phyloP scores from a whole-genome alignment of 176 grass and related monocot genomes.

The Panicum miliaceum region DNA sequence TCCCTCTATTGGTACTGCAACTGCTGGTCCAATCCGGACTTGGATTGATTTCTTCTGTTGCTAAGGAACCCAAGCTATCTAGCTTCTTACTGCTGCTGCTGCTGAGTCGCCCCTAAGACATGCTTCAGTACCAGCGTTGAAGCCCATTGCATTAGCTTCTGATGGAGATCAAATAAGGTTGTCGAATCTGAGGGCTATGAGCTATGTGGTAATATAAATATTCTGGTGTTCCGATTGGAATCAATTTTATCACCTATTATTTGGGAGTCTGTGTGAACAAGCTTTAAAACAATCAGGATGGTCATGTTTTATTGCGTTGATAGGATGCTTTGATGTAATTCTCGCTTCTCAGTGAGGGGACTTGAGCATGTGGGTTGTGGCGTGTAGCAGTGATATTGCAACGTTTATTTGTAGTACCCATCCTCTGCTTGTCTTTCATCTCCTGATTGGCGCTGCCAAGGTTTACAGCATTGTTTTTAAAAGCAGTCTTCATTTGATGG shows the following conservation, averaged over 20 bases:
- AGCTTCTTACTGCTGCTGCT: not conserved
- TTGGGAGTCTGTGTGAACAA: not conserved
- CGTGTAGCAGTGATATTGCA: not conserved
- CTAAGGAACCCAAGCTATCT: constrained; percentile 1
- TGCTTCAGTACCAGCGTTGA: constrained; percentile 34
- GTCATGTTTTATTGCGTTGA: not conserved
- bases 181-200: constrained; percentile 35
- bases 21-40: not conserved
- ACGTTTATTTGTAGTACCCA: not conserved
- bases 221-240: not conserved
- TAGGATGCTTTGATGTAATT: not conserved
- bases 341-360: not conserved
- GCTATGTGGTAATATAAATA: not conserved
- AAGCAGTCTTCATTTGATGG: not conserved
- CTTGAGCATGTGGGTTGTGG: not conserved
- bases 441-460: not conserved
- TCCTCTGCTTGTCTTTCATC: not conserved
- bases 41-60: not conserved
- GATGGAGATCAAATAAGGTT: constrained; percentile 1
- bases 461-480: not conserved
- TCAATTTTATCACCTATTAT: not conserved
- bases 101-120: not conserved
- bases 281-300: not conserved
- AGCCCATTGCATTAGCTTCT: constrained; percentile 27
- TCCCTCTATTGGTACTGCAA: not conserved